phyloP scores from a whole-genome alignment of 495 filamentous ascomycete genomes.

The Letharia columbiana region DNA sequence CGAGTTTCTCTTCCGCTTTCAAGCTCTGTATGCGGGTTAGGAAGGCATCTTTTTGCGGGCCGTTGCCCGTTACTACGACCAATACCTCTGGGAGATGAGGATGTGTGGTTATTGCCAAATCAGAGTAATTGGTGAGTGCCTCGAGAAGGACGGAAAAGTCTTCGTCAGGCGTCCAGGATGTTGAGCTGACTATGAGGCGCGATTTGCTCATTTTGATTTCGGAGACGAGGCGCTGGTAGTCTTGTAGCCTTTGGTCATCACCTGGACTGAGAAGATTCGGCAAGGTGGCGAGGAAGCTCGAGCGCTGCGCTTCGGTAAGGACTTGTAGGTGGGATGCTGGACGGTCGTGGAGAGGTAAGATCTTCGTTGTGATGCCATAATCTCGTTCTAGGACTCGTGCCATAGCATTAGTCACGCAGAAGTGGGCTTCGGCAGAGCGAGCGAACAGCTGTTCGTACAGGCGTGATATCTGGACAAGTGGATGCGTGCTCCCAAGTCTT shows the following conservation, averaged over 20 bases:
- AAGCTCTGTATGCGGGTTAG: constrained; percentile 52
- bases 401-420: constrained; percentile 90
- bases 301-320: constrained; percentile 43
- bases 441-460: constrained; percentile 69
- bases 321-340: constrained; percentile 76
- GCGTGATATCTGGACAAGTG: constrained; percentile 64
- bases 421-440: constrained; percentile 58
- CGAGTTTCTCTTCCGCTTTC: constrained; percentile 48
- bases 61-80: constrained; percentile 91
- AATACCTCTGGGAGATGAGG: constrained; percentile 52
- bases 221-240: constrained; percentile 17
- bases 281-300: constrained; percentile 53
- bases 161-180: constrained; percentile 94
- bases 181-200: constrained; percentile 75
- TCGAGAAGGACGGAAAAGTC: constrained; percentile 88
- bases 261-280: background rate
- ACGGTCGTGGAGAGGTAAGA: constrained; percentile 75
- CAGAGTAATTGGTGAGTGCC: constrained; percentile 65
- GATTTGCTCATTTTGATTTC: constrained; percentile 47
- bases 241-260: constrained; percentile 2
- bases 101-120: constrained; percentile 33
- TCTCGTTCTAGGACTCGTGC: constrained; percentile 55
- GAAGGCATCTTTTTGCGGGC: constrained; percentile 73
- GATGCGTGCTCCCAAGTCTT: constrained; percentile 54
- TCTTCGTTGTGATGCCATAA: constrained; percentile 53